phyloP scores from a whole-genome alignment of 768 basidiomycete species.

The Sporobolomyces phaffii region DNA sequence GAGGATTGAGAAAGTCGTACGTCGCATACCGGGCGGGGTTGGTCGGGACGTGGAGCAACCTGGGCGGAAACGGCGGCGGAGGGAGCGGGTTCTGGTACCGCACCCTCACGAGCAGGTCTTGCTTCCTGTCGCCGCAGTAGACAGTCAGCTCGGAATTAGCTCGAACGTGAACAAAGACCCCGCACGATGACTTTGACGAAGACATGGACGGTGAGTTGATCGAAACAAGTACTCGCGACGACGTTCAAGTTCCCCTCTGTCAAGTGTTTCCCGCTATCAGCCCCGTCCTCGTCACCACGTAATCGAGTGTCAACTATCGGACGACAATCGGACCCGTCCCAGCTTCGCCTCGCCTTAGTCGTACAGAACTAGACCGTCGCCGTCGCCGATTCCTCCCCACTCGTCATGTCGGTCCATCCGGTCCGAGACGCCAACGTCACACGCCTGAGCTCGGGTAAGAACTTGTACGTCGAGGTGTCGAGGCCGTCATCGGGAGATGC shows the following conservation, averaged over 20 bases:
- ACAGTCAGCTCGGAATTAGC: background rate
- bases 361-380: too few species aligned
- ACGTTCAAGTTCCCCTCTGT: too few species aligned
- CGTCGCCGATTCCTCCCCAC: background rate
- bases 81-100: slow-evolving; percentile 92
- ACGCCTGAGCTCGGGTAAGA: slow-evolving; percentile 5
- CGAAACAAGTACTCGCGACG: too few species aligned
- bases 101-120: slow-evolving; percentile 86
- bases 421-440: slow-evolving; percentile 2
- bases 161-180: background rate
- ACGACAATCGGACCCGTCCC: too few species aligned
- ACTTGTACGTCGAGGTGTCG: slow-evolving; percentile 22
- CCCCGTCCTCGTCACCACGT: too few species aligned
- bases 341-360: too few species aligned
- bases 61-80: slow-evolving; percentile 92
- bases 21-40: slow-evolving; percentile 78
- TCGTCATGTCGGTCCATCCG: background rate
- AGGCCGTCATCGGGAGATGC: background rate
- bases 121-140: slow-evolving; percentile 53
- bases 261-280: too few species aligned
- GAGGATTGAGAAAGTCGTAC: slow-evolving; percentile 72
- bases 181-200: slow-evolving; percentile 9
- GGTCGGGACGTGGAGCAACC: slow-evolving; percentile 85
- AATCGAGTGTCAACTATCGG: too few species aligned
- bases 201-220: slow-evolving; percentile 7